Percentiles rank a stretch among this genome's conserved stretches.
phyloP scores from a whole-genome alignment of 495 filamentous ascomycete species.

The Glarea lozoyensis region DNA sequence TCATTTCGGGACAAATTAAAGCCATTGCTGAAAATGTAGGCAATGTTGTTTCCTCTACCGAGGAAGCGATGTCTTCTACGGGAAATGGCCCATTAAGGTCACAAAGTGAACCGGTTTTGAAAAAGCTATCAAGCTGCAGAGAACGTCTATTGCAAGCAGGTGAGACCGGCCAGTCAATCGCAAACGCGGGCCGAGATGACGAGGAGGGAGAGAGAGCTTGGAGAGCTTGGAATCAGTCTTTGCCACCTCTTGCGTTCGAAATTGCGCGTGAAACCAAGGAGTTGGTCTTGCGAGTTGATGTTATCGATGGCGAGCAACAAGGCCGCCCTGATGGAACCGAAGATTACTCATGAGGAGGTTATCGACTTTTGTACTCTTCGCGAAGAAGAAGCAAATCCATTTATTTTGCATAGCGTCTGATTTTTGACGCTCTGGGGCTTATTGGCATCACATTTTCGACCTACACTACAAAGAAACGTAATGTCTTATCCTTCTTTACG shows the following conservation, averaged over 20 bases:
- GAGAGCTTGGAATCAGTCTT: conserved; percentile 57
- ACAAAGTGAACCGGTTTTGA: conserved; percentile 51
- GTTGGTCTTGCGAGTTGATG: conserved; percentile 36
- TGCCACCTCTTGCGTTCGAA: conserved; percentile 81
- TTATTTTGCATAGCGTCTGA: conserved; percentile 6
- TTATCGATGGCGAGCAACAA: conserved; percentile 16
- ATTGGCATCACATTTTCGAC: too few species aligned
- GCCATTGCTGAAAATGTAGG: conserved; percentile 62
- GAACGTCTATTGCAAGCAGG: conserved; percentile 58
- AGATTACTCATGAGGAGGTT: conserved; percentile 20
- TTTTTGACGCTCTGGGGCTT: background rate
- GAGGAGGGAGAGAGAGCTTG: conserved; percentile 37
- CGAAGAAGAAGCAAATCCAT: background rate
- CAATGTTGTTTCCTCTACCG: conserved; percentile 59
- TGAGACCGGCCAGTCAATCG: conserved; percentile 50
- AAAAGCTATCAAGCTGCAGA: conserved; percentile 53
- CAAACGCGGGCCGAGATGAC: conserved; percentile 26
- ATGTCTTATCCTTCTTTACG: too few species aligned
- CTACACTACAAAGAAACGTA: too few species aligned
- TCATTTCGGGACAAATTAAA: conserved; percentile 60
- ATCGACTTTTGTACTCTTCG: background rate
- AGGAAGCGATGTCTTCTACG: conserved; percentile 42
- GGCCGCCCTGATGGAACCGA: conserved; percentile 10
- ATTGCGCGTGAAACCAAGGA: conserved; percentile 78
- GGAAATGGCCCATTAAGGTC: conserved; percentile 39